Percentiles rank a stretch among this genome's conserved stretches.
These are phyloP conservation scores for Samsoniella hepiali DNA, from an alignment of 2,329 filamentous ascomycete genomes.

Conservation along the genomic window DNA sequence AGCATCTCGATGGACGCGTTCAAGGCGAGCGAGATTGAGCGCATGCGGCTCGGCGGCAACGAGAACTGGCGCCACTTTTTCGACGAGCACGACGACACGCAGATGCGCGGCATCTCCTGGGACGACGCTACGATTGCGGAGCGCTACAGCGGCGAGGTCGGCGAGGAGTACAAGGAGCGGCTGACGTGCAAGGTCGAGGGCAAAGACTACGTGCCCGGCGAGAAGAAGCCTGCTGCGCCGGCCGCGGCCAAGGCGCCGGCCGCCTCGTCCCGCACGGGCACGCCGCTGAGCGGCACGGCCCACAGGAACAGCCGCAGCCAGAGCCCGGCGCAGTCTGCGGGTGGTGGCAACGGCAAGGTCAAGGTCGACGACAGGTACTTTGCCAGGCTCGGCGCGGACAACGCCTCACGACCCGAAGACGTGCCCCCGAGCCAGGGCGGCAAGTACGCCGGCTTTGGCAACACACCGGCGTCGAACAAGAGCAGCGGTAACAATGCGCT, in stretches of 20 bases:
- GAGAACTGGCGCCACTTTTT: constrained; percentile 85
- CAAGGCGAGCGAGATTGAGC: constrained; percentile 86
- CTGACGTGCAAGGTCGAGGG: constrained; percentile 85
- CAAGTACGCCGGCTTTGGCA: constrained; percentile 90
- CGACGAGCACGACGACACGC: constrained; percentile 64
- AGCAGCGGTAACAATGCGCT: constrained; percentile 43
- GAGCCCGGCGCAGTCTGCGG: constrained; percentile 32
- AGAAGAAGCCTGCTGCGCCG: constrained; percentile 48
- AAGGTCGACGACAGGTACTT: constrained; percentile 87
- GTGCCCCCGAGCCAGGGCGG: constrained; percentile 87
- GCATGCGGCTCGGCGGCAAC: constrained; percentile 92
- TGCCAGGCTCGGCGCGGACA: constrained; percentile 76
- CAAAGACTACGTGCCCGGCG: constrained; percentile 74
- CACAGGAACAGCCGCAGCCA: constrained; percentile 40
- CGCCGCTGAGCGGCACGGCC: constrained; percentile 40
- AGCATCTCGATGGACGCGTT: constrained; percentile 99
- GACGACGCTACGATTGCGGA: constrained; percentile 88
- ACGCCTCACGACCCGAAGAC: constrained; percentile 69
- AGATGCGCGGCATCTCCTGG: constrained; percentile 67
- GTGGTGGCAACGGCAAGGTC: constrained; percentile 44
- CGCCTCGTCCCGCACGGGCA: constrained; percentile 33
- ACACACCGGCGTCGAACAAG: constrained; percentile 57
- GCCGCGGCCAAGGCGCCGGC: constrained; percentile 29
- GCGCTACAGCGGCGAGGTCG: constrained; percentile 82
- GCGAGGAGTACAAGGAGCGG: constrained; percentile 93